These are phyloP conservation scores for Geotrichum klebahnii DNA, from an alignment of 1,139 yeast species.

Conservation along the genomic window DNA sequence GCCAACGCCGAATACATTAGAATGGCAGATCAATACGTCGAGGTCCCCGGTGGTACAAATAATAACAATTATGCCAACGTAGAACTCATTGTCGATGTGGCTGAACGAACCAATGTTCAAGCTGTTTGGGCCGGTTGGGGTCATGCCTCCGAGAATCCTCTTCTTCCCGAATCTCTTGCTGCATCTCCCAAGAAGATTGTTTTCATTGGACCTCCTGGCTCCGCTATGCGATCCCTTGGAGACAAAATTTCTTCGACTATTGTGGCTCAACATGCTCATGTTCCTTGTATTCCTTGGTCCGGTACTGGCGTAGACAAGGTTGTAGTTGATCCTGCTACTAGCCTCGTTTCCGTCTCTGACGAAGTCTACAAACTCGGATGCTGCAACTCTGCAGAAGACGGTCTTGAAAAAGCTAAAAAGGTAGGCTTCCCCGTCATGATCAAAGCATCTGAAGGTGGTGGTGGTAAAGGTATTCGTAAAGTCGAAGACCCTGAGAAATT, in stretches of 20 bases:
- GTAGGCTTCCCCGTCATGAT: slow-evolving; percentile 97
- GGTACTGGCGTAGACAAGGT: slow-evolving; percentile 95
- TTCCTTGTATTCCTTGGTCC: slow-evolving; percentile 99
- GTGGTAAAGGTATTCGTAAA: slow-evolving; percentile 97
- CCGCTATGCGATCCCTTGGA: slow-evolving; percentile 97
- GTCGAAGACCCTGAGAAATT: slow-evolving; percentile 77
- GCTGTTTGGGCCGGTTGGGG: slow-evolving; percentile 99
- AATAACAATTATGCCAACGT: slow-evolving; percentile 97
- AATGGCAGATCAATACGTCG: slow-evolving; percentile 98
- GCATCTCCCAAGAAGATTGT: slow-evolving; percentile 82
- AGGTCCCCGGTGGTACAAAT: slow-evolving; percentile 98
- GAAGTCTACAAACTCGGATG: slow-evolving; percentile 83
- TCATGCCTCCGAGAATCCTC: slow-evolving; percentile 97
- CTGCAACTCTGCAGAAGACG: slow-evolving; percentile 81
- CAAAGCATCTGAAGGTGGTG: slow-evolving; percentile 98
- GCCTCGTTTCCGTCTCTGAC: slow-evolving; percentile 84
- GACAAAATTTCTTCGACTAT: slow-evolving; percentile 96
- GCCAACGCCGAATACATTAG: slow-evolving; percentile 97
- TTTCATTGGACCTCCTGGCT: slow-evolving; percentile 97
- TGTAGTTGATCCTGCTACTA: slow-evolving; percentile 56
- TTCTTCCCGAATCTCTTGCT: slow-evolving; percentile 87
- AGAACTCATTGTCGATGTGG: slow-evolving; percentile 91
- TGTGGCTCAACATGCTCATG: slow-evolving; percentile 96
- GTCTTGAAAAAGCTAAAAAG: slow-evolving; percentile 70
- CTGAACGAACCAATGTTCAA: slow-evolving; percentile 92